Evolutionary conservation across 305 asterid genomes (phyloP).

Genomic region (Solanum aculeatissimum): DNA sequence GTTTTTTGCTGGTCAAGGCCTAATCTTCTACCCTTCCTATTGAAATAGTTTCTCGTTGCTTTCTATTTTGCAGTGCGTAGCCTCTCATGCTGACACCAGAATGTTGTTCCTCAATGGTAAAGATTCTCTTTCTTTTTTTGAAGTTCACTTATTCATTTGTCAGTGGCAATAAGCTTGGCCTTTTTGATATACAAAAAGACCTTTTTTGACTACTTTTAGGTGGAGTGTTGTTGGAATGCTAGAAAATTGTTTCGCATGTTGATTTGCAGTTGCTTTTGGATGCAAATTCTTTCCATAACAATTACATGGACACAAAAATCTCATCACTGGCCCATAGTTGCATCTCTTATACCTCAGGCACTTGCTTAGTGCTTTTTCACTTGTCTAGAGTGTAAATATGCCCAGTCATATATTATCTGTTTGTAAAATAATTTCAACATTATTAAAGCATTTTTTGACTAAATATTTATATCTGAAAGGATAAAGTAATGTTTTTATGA

Average conservation of each 20-base stretch:
- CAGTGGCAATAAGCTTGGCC: not conserved
- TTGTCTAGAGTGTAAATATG: not conserved
- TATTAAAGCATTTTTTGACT: not conserved
- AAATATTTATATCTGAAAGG: not conserved
- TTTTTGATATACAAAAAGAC: not conserved
- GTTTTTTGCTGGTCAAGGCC: not conserved
- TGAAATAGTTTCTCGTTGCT: not conserved
- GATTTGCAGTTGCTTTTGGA: not conserved
- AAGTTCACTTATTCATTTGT: not conserved
- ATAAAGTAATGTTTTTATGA: not conserved
- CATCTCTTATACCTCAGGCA: not conserved
- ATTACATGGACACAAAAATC: not conserved
- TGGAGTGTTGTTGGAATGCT: not conserved
- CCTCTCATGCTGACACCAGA: slow-evolving; percentile 42
- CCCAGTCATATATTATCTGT: not conserved
- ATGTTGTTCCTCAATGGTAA: slow-evolving; percentile 32
- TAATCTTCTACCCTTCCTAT: not conserved
- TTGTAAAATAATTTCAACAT: not conserved
- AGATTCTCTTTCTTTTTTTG: not conserved
- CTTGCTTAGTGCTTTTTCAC: not conserved
- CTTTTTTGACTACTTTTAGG: not conserved
- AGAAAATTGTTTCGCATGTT: not conserved
- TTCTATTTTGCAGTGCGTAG: slow-evolving; percentile 42
- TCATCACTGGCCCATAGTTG: not conserved
- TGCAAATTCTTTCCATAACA: not conserved